These are phyloP conservation scores for Ulota crispa DNA, from an alignment of 225 moss, liverwort and hornwort species.

Conservation along the genomic window DNA sequence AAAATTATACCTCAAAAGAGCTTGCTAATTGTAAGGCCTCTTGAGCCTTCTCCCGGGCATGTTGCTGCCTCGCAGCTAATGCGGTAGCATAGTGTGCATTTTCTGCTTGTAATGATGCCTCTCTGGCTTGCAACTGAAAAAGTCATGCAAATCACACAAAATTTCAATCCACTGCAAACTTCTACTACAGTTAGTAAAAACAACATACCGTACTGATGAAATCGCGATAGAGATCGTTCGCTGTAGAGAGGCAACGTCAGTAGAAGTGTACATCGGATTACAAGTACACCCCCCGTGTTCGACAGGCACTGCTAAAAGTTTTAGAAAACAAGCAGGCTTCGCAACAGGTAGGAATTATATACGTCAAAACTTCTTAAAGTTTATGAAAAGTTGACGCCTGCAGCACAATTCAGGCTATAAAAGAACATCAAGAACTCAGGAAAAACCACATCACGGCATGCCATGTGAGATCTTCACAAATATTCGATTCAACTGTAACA, in stretches of 20 bases:
- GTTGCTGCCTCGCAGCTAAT: slow-evolving; percentile 72
- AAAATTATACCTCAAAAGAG: slow-evolving; percentile 49
- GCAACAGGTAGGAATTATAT: not conserved
- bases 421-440: not conserved
- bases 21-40: slow-evolving; percentile 56
- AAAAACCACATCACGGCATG: not conserved
- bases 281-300: not conserved
- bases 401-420: not conserved
- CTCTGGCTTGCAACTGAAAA: slow-evolving; percentile 74
- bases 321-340: not conserved
- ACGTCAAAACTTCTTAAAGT: not conserved
- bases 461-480: not conserved
- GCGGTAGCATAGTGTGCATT: slow-evolving; percentile 71
- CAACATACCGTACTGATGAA: not conserved
- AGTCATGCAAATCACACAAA: not conserved
- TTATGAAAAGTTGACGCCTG: not conserved
- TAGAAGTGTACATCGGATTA: not conserved
- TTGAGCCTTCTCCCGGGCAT: slow-evolving; percentile 72
- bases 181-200: not conserved
- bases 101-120: slow-evolving; percentile 66
- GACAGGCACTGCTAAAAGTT: not conserved
- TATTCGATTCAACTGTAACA: not conserved
- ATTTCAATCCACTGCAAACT: not conserved
- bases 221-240: not conserved
- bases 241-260: not conserved